These are phyloP conservation scores for Tylopilus sp. DNA, from an alignment of 768 basidiomycete species.

Conservation along the genomic window DNA sequence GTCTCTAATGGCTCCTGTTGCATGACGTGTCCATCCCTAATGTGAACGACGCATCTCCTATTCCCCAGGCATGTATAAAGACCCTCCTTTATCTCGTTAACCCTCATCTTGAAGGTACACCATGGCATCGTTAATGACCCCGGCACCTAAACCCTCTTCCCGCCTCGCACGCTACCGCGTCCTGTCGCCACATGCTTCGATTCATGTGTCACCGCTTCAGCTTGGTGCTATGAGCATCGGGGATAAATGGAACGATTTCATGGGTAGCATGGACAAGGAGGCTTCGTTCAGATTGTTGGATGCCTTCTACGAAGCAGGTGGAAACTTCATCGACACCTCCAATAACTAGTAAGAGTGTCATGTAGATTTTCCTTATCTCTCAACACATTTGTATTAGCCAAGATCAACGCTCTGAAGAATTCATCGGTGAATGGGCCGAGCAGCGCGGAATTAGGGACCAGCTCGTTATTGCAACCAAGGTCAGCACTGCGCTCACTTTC, in stretches of 20 bases:
- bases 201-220: constrained; percentile 45
- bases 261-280: constrained; percentile 42
- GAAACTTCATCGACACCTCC: constrained; percentile 50
- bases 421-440: constrained; percentile 52
- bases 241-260: constrained; percentile 31
- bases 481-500: neutral
- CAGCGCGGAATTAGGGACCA: constrained; percentile 42
- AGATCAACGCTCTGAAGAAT: constrained; percentile 50
- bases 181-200: constrained; percentile 39
- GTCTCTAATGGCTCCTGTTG: too few species aligned
- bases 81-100: too few species aligned
- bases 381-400: constrained; percentile 33
- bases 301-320: constrained; percentile 40
- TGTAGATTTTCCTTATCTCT: neutral
- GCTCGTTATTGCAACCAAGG: constrained; percentile 48
- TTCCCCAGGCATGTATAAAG: too few species aligned
- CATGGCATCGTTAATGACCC: constrained; percentile 6
- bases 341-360: constrained; percentile 37
- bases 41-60: too few species aligned
- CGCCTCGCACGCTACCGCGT: constrained; percentile 35
- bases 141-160: constrained; percentile 29
- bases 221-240: constrained; percentile 50
- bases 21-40: too few species aligned
- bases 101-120: too few species aligned
- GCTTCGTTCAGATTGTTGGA: constrained; percentile 45